Evolutionary conservation across 192 early-diverging fungal genomes (phyloP).

Genomic region (Spinellus fusiger): DNA sequence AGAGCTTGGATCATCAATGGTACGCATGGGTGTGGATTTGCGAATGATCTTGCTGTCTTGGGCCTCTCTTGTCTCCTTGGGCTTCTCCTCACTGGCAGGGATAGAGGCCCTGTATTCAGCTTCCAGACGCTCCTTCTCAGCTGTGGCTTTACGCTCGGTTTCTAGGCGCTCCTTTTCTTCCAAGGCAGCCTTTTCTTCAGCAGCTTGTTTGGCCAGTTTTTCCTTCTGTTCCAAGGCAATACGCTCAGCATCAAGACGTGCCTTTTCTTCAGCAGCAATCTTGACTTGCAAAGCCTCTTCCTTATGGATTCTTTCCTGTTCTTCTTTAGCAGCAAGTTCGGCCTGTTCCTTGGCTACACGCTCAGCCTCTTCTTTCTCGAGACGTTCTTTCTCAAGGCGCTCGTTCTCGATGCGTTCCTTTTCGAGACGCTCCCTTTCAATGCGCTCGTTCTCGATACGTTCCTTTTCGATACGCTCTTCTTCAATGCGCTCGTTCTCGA

Average conservation of each 20-base stretch:
- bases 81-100: neutral
- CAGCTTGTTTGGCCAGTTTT: too few relatives aligned
- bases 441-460: constrained; percentile 27
- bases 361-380: constrained; percentile 25
- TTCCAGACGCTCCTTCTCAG: constrained; percentile 2
- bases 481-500: too few relatives aligned
- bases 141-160: constrained; percentile 1
- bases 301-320: constrained; percentile 11
- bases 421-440: constrained; percentile 18
- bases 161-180: constrained; percentile 5
- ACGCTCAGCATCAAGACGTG: too few relatives aligned
- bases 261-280: too few relatives aligned
- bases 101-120: neutral
- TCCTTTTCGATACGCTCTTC: too few relatives aligned
- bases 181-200: too few relatives aligned
- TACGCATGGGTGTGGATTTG: constrained; percentile 27
- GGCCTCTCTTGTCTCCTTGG: constrained; percentile 3
- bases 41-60: constrained; percentile 22
- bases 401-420: too few relatives aligned
- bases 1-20: constrained; percentile 39
- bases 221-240: neutral
- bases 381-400: constrained; percentile 18
- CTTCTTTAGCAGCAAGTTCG: constrained; percentile 8
- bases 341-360: constrained; percentile 8
- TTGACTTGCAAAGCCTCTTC: too few relatives aligned